phyloP scores from a whole-genome alignment of 2,329 filamentous ascomycete species.

The Microascus cirrosus region DNA sequence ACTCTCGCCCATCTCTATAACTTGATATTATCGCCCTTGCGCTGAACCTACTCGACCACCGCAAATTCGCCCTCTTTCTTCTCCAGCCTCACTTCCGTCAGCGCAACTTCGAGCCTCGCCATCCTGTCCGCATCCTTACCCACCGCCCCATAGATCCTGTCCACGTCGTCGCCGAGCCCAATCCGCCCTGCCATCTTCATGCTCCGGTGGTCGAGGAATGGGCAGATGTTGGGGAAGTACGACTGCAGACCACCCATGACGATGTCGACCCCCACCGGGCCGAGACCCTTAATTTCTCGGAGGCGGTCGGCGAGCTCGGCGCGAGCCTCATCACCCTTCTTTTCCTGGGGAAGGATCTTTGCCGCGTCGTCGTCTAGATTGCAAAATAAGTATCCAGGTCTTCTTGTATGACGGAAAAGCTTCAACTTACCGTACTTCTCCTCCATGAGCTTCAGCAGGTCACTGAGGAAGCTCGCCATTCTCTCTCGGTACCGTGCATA shows the following conservation, averaged over 20 bases:
- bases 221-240: constrained; percentile 1
- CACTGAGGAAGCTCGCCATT: constrained; percentile 2
- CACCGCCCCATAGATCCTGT: not conserved
- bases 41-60: not conserved
- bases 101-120: constrained; percentile 1
- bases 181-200: not conserved
- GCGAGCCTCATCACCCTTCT: not conserved
- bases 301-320: not conserved
- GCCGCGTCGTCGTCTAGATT: not conserved
- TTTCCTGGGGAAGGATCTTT: not conserved
- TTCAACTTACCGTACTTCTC: not conserved
- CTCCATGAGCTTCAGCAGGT: not conserved
- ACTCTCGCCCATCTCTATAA: not conserved
- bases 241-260: not conserved
- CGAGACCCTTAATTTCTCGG: constrained; percentile 2
- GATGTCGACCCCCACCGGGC: constrained; percentile 2
- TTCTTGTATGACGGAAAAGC: not conserved
- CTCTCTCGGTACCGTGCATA: constrained; percentile 2
- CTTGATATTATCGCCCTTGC: not conserved
- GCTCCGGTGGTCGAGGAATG: constrained; percentile 1
- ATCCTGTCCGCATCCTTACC: not conserved
- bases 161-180: constrained; percentile 1
- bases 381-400: not conserved
- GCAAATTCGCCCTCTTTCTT: constrained; percentile 17
- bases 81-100: constrained; percentile 1